Conservation (phyloP, 2,329 filamentous ascomycete species). For the Clarireedia homoeocarpa region DNA sequence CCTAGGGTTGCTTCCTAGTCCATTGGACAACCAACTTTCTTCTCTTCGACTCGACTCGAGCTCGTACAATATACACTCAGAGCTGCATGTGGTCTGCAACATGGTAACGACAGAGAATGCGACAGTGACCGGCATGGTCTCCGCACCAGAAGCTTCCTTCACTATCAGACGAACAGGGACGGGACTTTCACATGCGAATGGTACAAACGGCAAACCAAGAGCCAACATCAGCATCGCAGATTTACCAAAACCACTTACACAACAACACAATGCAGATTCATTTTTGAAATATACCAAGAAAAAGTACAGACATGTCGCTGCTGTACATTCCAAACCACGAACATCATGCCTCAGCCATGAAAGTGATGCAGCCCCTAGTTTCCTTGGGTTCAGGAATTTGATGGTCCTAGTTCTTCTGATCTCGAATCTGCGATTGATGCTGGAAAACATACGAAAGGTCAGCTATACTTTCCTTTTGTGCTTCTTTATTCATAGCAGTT, state of each 20-base stretch:
- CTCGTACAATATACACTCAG: not conserved
- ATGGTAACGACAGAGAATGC: constrained; percentile 22
- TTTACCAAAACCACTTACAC: constrained; percentile 21
- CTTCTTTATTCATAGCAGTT: not conserved
- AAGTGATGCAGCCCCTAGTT: constrained; percentile 64
- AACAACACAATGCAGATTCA: constrained; percentile 11
- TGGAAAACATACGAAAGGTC: constrained; percentile 58
- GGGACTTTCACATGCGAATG: constrained; percentile 20
- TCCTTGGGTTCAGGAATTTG: constrained; percentile 88
- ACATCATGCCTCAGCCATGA: constrained; percentile 85
- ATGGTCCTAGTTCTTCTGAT: constrained; percentile 92
- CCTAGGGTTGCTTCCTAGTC: not conserved
- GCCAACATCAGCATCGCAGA: constrained; percentile 5
- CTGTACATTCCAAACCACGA: constrained; percentile 65
- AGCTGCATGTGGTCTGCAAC: not conserved
- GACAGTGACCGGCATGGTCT: constrained; percentile 19
- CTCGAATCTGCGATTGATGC: constrained; percentile 86
- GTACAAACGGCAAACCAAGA: constrained; percentile 2
- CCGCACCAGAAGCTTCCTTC: constrained; percentile 5
- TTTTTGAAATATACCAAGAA: constrained; percentile 32
- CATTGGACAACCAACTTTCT: not conserved
- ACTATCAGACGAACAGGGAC: constrained; percentile 20
- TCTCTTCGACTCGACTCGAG: not conserved
- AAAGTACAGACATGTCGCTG: constrained; percentile 89
- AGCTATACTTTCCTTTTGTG: not conserved